Conservation (phyloP, 2,329 filamentous ascomycete species). For the Beauveria scarabaeidicola region DNA sequence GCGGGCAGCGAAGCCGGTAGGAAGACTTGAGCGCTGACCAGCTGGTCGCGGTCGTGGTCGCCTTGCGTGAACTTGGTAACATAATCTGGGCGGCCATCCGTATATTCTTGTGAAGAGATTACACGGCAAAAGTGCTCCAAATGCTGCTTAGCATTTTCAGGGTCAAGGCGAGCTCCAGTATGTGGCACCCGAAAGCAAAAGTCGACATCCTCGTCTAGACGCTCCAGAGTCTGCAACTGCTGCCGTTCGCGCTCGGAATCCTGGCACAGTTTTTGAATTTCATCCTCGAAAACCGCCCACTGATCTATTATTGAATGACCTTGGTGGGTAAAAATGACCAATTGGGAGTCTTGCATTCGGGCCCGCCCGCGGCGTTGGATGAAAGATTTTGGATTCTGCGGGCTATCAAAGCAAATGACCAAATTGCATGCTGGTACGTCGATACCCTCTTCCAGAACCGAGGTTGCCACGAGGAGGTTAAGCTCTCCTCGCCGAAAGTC, state of each 20-base stretch:
- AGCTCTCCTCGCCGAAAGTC: slow-evolving; percentile 45
- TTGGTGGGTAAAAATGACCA: slow-evolving; percentile 37
- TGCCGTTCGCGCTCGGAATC: slow-evolving; percentile 49
- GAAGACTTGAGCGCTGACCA: slow-evolving; percentile 51
- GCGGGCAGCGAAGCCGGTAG: slow-evolving; percentile 63
- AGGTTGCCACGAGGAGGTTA: slow-evolving; percentile 54
- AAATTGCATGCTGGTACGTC: slow-evolving; percentile 57
- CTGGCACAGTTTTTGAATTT: slow-evolving; percentile 65
- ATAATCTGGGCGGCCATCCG: slow-evolving; percentile 62
- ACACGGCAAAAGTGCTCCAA: slow-evolving; percentile 72
- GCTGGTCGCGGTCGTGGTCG: slow-evolving; percentile 16
- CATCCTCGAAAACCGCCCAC: slow-evolving; percentile 60
- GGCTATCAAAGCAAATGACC: slow-evolving; percentile 48
- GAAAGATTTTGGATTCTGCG: slow-evolving; percentile 44
- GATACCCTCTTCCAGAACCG: slow-evolving; percentile 59
- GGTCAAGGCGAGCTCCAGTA: slow-evolving; percentile 57
- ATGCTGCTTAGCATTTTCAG: slow-evolving; percentile 66
- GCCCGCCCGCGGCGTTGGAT: slow-evolving; percentile 50
- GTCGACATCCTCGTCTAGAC: slow-evolving; percentile 21
- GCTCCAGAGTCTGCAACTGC: slow-evolving; percentile 40
- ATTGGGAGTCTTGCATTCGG: slow-evolving; percentile 39
- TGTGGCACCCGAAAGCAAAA: slow-evolving; percentile 28
- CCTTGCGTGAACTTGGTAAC: slow-evolving; percentile 35
- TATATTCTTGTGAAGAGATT: slow-evolving; percentile 48
- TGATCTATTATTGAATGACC: slow-evolving; percentile 25